Evolutionary conservation across 768 basidiomycete genomes (phyloP), one percentile per base, ranked within the genome.

Genomic region (Pulveroboletus sp.): DNA sequence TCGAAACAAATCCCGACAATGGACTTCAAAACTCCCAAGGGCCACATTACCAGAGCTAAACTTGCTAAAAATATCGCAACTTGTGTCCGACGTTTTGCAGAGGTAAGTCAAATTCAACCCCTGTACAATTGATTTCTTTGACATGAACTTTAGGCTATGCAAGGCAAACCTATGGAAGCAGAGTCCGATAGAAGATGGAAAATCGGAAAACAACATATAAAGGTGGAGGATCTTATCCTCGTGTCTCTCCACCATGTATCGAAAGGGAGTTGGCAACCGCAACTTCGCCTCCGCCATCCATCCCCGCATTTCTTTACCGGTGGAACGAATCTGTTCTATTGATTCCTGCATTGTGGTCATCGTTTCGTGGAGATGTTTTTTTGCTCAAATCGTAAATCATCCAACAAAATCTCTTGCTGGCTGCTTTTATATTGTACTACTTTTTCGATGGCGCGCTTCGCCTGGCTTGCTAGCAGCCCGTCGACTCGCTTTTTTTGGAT

Each of bases 171-270:
- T n/a, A 73, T 85, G 67, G 86, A 90, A 47, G 83, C 84, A 23
- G 82, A 81, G 14, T 74, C 76, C 4, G 82, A 86, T 61, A 60
- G 62, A 10, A 66, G 70, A 23, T 90, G 85, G 86, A 74, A 70
- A 55, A 76, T 90, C n/a, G 85, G 84, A 14, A 57, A 63, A 13
- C 61, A 69, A 34, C 69, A 76, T 51, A 82, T 89, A 66, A 76
- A 65, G 31, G 69, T 85, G 5, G 84, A 85, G 24, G 80, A 89
- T 61, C 72, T 90, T 43, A 70, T 84, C 43, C 77, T 90, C 38
- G 83, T 90, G 56, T 85, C 85, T 57, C 79, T 89, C 46, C 86
- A 89, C 67, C 88, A 90, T 55, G 86, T 89, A 44, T 88, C 86
- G 12, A 80, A 86, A 68, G 87, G 88, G 11, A 83, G 82, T 49